These are phyloP conservation scores for Arxiozyma telluris DNA, from an alignment of 1,139 yeast genomes.

Conservation along the genomic window DNA sequence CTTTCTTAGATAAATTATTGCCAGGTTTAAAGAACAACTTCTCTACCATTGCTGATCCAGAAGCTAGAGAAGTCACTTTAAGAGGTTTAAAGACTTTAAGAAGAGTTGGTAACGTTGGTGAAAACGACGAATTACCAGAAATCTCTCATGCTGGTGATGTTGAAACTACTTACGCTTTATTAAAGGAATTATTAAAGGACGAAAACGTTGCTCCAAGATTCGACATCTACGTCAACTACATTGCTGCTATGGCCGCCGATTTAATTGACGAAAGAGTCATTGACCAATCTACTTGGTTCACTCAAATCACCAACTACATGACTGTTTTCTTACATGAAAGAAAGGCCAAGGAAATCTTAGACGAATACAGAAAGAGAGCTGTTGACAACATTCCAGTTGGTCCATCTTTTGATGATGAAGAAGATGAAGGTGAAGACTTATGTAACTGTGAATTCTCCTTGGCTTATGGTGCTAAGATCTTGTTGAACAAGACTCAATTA, in stretches of 20 bases:
- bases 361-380: slow-evolving; percentile 91
- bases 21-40: slow-evolving; percentile 94
- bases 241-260: slow-evolving; percentile 97
- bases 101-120: slow-evolving; percentile 97
- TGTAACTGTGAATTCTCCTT: slow-evolving; percentile 99
- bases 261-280: slow-evolving; percentile 96
- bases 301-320: slow-evolving; percentile 83
- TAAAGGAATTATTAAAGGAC: slow-evolving; percentile 60
- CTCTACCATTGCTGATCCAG: slow-evolving; percentile 98
- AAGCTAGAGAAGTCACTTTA: slow-evolving; percentile 96
- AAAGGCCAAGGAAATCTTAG: slow-evolving; percentile 84
- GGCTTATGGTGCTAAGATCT: slow-evolving; percentile 99
- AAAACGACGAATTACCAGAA: slow-evolving; percentile 85
- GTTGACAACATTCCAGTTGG: slow-evolving; percentile 97
- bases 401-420: slow-evolving; percentile 95
- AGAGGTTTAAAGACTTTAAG: slow-evolving; percentile 96
- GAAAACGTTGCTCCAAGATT: slow-evolving; percentile 67
- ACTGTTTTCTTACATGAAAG: slow-evolving; percentile 92
- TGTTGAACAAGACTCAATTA: slow-evolving; percentile 97
- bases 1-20: slow-evolving; percentile 88
- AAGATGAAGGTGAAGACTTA: slow-evolving; percentile 98
- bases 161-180: slow-evolving; percentile 73
- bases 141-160: slow-evolving; percentile 97
- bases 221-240: slow-evolving; percentile 65
- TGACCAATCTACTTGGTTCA: slow-evolving; percentile 86